phyloP scores from a whole-genome alignment of 352 stramenopile species.

The Phytopythium mirpurense region DNA sequence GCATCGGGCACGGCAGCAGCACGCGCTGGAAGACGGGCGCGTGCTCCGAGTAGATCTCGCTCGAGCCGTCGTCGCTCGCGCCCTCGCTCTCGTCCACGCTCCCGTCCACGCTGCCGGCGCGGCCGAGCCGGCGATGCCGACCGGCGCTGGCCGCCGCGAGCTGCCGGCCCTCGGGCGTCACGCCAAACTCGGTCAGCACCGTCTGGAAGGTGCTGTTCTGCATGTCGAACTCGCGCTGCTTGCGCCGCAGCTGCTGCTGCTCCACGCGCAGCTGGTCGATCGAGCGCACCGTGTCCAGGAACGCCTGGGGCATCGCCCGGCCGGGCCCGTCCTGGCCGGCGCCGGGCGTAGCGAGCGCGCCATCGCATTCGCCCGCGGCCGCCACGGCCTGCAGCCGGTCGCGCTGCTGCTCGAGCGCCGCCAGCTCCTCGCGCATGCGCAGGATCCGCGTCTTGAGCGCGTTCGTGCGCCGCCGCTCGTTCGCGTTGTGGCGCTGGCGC shows the following conservation, averaged over 20 bases:
- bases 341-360: not conserved
- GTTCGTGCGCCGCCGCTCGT: conserved; percentile 53
- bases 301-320: not conserved
- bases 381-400: conserved; percentile 24
- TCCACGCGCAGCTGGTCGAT: conserved; percentile 45
- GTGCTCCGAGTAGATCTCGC: conserved; percentile 9
- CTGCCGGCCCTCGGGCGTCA: conserved; percentile 5
- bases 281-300: conserved; percentile 28
- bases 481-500: conserved; percentile 50
- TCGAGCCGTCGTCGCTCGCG: conserved; percentile 7
- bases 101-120: not conserved
- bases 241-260: conserved; percentile 26
- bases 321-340: not conserved
- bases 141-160: not conserved
- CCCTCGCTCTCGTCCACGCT: conserved; percentile 1
- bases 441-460: conserved; percentile 43
- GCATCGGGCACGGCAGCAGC: conserved; percentile 33
- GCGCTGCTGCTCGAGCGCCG: conserved; percentile 38
- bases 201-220: conserved; percentile 58
- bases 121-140: not conserved
- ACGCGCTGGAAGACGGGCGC: conserved; percentile 49
- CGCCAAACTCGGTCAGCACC: conserved; percentile 34
- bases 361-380: not conserved
- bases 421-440: conserved; percentile 40
- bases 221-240: conserved; percentile 35